Percentiles rank a stretch among this genome's conserved stretches.
Evolutionary conservation across 208 protist species (phyloP).

Genomic region (Trypanosoma platydactyli): DNA sequence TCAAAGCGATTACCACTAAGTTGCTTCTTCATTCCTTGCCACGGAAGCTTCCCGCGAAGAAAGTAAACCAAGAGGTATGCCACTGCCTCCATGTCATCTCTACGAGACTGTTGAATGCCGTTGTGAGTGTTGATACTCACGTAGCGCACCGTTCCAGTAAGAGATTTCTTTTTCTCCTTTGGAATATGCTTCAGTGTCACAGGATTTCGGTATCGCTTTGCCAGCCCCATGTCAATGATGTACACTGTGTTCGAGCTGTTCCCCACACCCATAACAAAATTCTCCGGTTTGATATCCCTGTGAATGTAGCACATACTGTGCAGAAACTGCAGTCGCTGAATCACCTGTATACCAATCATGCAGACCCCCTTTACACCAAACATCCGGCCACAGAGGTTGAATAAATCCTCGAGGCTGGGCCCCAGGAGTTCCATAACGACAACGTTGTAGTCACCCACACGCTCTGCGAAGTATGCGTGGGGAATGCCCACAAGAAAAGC

Average conservation of each 20-base stretch:
- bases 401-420: constrained; percentile 98
- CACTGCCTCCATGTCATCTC: constrained; percentile 86
- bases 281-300: constrained; percentile 91
- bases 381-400: constrained; percentile 87
- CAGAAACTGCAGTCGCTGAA: constrained; percentile 93
- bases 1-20: constrained; percentile 26
- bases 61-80: constrained; percentile 98
- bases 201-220: constrained; percentile 73
- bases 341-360: constrained; percentile 95
- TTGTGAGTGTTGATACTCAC: constrained; percentile 97
- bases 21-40: constrained; percentile 83
- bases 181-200: constrained; percentile 66
- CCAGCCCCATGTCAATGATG: constrained; percentile 81
- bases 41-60: constrained; percentile 96
- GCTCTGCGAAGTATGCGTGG: constrained; percentile 93
- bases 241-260: constrained; percentile 64
- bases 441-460: constrained; percentile 97
- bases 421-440: constrained; percentile 99
- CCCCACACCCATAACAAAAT: constrained; percentile 83
- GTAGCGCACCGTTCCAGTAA: constrained; percentile 85
- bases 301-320: constrained; percentile 87
- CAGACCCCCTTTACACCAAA: constrained; percentile 95
- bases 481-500: constrained; percentile 93
- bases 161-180: constrained; percentile 59
- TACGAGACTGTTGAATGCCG: constrained; percentile 93